Evolutionary conservation across 306 rosid genomes (phyloP).

Genomic region (Mimosa pudica): DNA sequence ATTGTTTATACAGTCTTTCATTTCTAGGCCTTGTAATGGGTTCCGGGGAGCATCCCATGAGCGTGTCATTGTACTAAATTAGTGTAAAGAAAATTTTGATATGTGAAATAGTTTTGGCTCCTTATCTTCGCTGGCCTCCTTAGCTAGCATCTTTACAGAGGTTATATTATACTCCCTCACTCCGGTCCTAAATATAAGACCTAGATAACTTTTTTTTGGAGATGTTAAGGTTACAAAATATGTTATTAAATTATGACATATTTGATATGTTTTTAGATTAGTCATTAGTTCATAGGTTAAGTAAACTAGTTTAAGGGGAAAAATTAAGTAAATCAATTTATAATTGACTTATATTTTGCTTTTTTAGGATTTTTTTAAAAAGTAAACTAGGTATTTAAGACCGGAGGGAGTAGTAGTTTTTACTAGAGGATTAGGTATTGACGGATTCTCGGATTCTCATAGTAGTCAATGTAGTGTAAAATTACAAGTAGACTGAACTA

Average conservation of each 20-base stretch:
- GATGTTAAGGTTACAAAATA: no score
- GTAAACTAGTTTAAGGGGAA: no score
- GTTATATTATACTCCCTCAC: not conserved
- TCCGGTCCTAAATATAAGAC: no score
- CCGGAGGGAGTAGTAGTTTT: not conserved
- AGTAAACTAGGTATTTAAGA: no score
- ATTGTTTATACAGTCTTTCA: conserved; percentile 55
- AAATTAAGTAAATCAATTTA: no score
- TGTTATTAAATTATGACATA: no score
- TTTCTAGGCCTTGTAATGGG: conserved; percentile 42
- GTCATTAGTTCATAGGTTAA: no score
- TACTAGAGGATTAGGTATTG: not conserved
- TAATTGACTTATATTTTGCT: no score
- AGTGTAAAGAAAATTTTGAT: conserved; percentile 60
- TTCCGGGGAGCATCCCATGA: conserved; percentile 34
- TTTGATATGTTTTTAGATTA: no score
- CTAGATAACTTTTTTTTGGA: no score
- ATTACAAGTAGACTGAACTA: not conserved
- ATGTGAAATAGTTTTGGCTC: conserved; percentile 28
- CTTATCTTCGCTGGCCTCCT: not conserved
- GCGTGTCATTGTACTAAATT: conserved; percentile 49
- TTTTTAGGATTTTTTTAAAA: no score
- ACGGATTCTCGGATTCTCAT: no score
- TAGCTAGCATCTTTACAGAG: not conserved
- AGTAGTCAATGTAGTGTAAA: not conserved